Percentiles rank a stretch among this genome's conserved stretches.
phyloP scores from a whole-genome alignment of 2,329 filamentous ascomycete genomes.

The Penicillium crustosum region DNA sequence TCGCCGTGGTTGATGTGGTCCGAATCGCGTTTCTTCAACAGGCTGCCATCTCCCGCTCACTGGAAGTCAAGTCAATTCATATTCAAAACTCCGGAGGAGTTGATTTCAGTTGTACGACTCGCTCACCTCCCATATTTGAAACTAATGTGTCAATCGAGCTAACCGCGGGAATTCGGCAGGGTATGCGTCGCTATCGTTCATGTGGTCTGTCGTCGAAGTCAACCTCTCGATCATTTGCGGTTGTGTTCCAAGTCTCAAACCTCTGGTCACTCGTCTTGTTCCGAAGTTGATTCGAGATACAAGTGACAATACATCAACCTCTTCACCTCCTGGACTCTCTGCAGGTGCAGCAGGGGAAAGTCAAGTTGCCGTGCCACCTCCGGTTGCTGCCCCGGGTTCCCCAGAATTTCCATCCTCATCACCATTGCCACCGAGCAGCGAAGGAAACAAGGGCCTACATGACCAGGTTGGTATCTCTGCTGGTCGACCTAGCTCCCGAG shows the following conservation, averaged over 20 bases:
- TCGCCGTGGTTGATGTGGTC: constrained; percentile 82
- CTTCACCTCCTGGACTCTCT: constrained; percentile 12
- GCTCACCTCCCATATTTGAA: neutral
- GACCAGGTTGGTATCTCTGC: constrained; percentile 14
- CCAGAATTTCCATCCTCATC: constrained; percentile 3
- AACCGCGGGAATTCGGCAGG: constrained; percentile 54
- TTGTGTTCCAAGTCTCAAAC: constrained; percentile 89
- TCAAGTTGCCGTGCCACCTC: constrained; percentile 12
- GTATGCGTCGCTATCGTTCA: constrained; percentile 80
- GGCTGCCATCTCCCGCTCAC: constrained; percentile 52
- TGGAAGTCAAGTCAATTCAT: constrained; percentile 29
- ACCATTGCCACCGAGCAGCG: constrained; percentile 13
- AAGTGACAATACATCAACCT: constrained; percentile 29
- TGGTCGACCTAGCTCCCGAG: constrained; percentile 4
- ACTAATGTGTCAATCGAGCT: neutral
- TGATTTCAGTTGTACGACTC: constrained; percentile 53
- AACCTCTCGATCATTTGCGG: constrained; percentile 87
- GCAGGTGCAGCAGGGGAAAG: constrained; percentile 6
- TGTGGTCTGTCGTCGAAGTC: constrained; percentile 93
- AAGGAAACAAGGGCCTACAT: constrained; percentile 21
- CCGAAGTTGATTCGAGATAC: constrained; percentile 57
- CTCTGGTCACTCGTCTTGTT: constrained; percentile 67
- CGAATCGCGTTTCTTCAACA: constrained; percentile 86
- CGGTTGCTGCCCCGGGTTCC: constrained; percentile 6
- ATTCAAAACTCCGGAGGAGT: constrained; percentile 43